Base-by-base conservation (phyloP, 2,329 filamentous ascomycete species). In the Colletotrichum sp. region DNA sequence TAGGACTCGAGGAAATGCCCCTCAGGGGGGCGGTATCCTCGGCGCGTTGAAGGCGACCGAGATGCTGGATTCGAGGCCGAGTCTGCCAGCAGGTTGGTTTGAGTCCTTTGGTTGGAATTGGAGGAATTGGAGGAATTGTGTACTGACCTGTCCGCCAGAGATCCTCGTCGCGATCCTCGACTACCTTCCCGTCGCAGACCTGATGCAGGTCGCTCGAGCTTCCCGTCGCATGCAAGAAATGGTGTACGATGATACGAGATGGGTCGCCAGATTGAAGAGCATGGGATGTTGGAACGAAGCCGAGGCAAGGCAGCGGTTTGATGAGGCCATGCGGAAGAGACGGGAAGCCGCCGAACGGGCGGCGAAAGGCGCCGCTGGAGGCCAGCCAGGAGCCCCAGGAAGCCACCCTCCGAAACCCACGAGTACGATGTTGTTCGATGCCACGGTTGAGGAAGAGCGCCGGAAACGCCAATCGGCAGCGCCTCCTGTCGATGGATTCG, bases 201-300 rank as follows among this genome's bases (percentile, higher is more conserved):
- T 98, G 80, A 91, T 98, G 82, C 92, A 92, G 79, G 96, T 95
- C 82, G 96, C 97, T 59, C 93, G 94, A 77, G 93, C 94, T 28
- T 98, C 95, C 74, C 94, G 92, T 81, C 94, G 95, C 76, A 92
- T 98, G 90, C 94, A 94, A 82, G 97, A 99, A 85, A 99, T 99
- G 96, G 96, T 98, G 4, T 99, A 98, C 85, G 97, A 99, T 83
- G 97, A 99, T 84, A 95, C 96, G 65, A 91, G 96, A 86, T 99
- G 97, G 97, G 94, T 98, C 52, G 92, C 95, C 77, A 91, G 95
- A 77, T 85, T 99, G 70, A 94, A 94, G 82, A 92, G 90, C 74
- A 98, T 99, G 92, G 95, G 94, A 3, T 94, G 94, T 78, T 99
- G 97, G 97, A 94, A 98, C 81, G 97, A 99, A 82, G 84, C 87